Percentiles rank a stretch among this genome's conserved stretches.
These are phyloP conservation scores for Coemansia umbellata DNA, from an alignment of 192 early-diverging fungal species.

Conservation along the genomic window DNA sequence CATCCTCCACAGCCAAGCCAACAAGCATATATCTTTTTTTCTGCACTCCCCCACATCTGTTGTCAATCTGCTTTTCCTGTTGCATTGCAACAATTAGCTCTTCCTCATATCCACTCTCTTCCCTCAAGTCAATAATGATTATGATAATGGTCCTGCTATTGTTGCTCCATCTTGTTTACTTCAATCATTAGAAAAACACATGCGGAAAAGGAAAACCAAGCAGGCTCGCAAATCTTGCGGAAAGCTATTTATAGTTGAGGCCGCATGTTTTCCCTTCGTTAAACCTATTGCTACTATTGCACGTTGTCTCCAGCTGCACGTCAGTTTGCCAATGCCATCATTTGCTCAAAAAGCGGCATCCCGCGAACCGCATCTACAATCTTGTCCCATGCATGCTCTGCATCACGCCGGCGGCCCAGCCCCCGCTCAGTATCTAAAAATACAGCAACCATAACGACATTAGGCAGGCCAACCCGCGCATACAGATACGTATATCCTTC, in stretches of 20 bases:
- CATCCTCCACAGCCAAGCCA: too few relatives aligned
- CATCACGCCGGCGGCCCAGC: conserved; percentile 34
- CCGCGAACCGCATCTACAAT: conserved; percentile 44
- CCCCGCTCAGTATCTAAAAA: conserved; percentile 40
- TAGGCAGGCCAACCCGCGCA: conserved; percentile 40
- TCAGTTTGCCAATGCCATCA: conserved; percentile 26
- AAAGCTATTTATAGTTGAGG: not conserved
- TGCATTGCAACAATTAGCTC: too few relatives aligned
- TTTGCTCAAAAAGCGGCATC: conserved; percentile 27
- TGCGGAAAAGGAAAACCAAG: conserved; percentile 5
- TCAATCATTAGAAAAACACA: too few relatives aligned
- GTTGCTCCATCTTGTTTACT: too few relatives aligned
- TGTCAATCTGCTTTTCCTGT: conserved; percentile 6
- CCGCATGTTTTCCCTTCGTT: not conserved
- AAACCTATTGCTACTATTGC: too few relatives aligned
- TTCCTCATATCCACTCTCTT: not conserved
- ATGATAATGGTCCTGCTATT: too few relatives aligned
- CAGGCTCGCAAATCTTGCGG: conserved; percentile 1
- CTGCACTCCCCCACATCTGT: conserved; percentile 12
- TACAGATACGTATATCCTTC: conserved; percentile 47
- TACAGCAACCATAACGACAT: conserved; percentile 35
- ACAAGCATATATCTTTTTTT: too few relatives aligned
- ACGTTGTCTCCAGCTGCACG: too few relatives aligned
- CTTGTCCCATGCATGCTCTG: conserved; percentile 39
- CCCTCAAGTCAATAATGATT: not conserved